These are phyloP conservation scores for Trametes sanguinea DNA, from an alignment of 768 basidiomycete genomes.

Conservation along the genomic window DNA sequence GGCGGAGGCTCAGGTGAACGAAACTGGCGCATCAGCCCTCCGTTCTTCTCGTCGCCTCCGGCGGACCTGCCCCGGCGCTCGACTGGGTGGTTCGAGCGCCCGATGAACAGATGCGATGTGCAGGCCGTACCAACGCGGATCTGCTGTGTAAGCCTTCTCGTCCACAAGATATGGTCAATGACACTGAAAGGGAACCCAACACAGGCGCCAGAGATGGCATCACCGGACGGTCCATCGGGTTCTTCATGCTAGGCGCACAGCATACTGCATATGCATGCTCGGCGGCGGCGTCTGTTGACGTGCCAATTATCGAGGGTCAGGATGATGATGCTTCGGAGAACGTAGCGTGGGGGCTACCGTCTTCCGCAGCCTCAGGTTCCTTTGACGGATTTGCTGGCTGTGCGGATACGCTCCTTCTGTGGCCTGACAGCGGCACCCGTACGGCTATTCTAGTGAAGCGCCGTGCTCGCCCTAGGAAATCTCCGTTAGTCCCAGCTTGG, in stretches of 20 bases:
- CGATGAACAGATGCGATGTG: not conserved
- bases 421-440: not conserved
- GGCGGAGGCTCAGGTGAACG: not conserved
- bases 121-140: constrained; percentile 5
- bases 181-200: not conserved
- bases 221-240: not conserved
- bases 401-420: constrained; percentile 2
- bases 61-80: not conserved
- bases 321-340: not conserved
- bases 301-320: not conserved
- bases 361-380: not conserved
- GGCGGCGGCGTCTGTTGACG: not conserved
- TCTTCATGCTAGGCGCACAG: not conserved
- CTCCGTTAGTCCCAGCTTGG: not conserved
- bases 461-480: constrained; percentile 3
- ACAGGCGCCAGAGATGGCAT: not conserved
- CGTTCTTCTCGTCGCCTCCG: constrained; percentile 8
- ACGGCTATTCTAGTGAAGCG: constrained; percentile 4
- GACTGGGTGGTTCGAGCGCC: not conserved
- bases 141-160: constrained; percentile 11
- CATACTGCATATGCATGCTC: not conserved
- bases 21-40: not conserved
- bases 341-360: not conserved
- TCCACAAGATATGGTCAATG: constrained; percentile 1
- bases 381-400: constrained; percentile 4